Evolutionary conservation across 805 yeast genomes (phyloP).

Genomic region (Yarrowia sp.): DNA sequence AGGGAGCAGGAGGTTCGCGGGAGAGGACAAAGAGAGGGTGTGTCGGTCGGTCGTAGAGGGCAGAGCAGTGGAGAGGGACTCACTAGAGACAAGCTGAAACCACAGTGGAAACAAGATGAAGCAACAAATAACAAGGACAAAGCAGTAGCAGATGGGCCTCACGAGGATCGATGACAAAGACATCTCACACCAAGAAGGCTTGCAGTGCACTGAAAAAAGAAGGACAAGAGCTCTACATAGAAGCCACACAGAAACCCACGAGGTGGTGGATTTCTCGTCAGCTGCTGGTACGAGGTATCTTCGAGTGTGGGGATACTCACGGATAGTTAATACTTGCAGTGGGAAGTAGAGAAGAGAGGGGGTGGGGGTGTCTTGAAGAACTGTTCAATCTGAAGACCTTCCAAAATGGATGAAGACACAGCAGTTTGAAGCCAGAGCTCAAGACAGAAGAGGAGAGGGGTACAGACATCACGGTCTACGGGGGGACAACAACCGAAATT

Average conservation of each 20-base stretch:
- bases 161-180: not conserved
- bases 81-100: too few species aligned
- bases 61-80: too few species aligned
- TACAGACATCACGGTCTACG: conserved; percentile 17
- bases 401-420: conserved; percentile 2
- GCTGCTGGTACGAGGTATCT: not conserved
- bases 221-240: conserved; percentile 13
- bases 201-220: not conserved
- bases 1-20: not conserved
- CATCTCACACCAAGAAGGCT: not conserved
- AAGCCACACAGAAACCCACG: not conserved
- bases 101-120: not conserved
- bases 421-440: not conserved
- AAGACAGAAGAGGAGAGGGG: not conserved
- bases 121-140: not conserved
- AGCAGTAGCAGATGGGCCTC: not conserved
- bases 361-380: not conserved
- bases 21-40: not conserved
- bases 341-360: not conserved
- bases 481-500: not conserved
- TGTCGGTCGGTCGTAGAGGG: too few species aligned
- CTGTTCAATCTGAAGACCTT: not conserved
- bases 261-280: not conserved
- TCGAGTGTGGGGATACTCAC: not conserved
- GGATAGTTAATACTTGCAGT: too few species aligned